A percentile compares a stretch with the other conserved stretches of the same genome.
Evolutionary conservation across 495 filamentous ascomycete genomes (phyloP).

Genomic region (Aspergillus bertholletiae): DNA sequence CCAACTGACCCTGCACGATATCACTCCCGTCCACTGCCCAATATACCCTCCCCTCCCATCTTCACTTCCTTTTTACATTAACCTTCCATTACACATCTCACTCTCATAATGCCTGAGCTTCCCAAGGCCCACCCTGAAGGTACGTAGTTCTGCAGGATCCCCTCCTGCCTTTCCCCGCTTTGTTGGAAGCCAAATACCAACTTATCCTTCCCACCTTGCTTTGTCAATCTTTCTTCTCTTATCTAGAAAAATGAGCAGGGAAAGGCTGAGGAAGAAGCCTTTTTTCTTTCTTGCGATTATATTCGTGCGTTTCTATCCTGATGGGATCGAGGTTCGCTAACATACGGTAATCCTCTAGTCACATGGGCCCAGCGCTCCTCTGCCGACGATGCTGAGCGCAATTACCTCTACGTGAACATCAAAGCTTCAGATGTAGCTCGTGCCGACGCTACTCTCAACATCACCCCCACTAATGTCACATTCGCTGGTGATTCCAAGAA

Average conservation of each 20-base stretch:
- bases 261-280: background rate
- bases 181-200: background rate
- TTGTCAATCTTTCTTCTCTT: background rate
- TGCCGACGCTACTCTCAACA: constrained; percentile 67
- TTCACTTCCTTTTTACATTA: background rate
- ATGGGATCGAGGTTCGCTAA: constrained; percentile 16
- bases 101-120: constrained; percentile 27
- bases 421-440: constrained; percentile 73
- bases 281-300: background rate
- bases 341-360: constrained; percentile 49
- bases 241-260: background rate
- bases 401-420: constrained; percentile 90
- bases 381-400: constrained; percentile 71
- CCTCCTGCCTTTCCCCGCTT: constrained; percentile 34
- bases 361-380: constrained; percentile 98
- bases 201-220: background rate
- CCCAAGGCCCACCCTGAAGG: constrained; percentile 37
- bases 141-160: constrained; percentile 26
- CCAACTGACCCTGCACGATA: background rate
- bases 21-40: background rate
- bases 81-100: background rate
- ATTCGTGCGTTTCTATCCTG: background rate
- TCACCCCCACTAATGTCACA: constrained; percentile 70
- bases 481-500: constrained; percentile 85
- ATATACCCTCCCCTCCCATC: background rate